Conservation (phyloP, 331 rosid genomes). For the Quercus lobata region DNA sequence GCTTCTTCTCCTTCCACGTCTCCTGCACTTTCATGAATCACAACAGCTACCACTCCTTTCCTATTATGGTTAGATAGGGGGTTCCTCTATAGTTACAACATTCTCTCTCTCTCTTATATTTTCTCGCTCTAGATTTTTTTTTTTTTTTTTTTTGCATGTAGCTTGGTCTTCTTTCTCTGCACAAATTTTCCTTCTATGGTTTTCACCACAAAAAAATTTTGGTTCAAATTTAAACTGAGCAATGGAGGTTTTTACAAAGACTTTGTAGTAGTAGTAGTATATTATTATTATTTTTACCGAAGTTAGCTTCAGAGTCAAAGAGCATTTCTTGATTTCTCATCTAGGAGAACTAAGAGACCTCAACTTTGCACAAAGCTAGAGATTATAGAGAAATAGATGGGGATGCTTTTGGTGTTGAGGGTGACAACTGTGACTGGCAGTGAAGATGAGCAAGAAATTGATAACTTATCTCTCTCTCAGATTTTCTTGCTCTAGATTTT, state of each 20-base stretch:
- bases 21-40: no score
- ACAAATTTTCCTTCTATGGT: not conserved
- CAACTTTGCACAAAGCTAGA: not conserved
- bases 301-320: not conserved
- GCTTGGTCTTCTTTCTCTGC: not conserved
- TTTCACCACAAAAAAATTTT: no score
- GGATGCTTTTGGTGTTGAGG: slow-evolving; percentile 44
- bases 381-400: slow-evolving; percentile 29
- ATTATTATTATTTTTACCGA: not conserved
- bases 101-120: not conserved
- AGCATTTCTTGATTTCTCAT: not conserved
- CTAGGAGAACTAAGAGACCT: slow-evolving; percentile 16
- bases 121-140: not conserved
- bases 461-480: slow-evolving; percentile 18
- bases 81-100: no score
- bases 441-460: slow-evolving; percentile 78
- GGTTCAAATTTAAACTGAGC: not conserved
- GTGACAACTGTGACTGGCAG: slow-evolving; percentile 65
- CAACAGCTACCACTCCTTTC: no score
- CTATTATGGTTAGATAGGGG: no score
- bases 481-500: no score
- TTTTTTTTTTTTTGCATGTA: not conserved
- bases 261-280: not conserved
- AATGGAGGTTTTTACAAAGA: not conserved
- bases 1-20: no score